Evolutionary conservation across 2,329 filamentous ascomycete species (phyloP).

Genomic region (Neofusicoccum cordaticola): DNA sequence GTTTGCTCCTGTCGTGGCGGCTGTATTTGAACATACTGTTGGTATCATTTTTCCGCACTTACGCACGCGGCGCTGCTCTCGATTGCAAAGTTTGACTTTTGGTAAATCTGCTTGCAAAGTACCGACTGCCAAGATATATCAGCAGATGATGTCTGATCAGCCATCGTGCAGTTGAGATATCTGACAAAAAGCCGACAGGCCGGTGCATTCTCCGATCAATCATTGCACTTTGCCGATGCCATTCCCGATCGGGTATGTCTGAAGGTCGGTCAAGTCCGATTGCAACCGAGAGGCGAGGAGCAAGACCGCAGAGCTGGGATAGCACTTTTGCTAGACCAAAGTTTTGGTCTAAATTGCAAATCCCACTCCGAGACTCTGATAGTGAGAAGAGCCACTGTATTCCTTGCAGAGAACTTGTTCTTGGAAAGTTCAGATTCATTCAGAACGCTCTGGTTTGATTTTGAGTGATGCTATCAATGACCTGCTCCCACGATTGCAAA

Average conservation of each 20-base stretch:
- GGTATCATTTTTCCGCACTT: background rate
- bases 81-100: background rate
- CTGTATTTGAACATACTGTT: background rate
- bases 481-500: conserved; percentile 23
- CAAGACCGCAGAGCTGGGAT: too few species aligned
- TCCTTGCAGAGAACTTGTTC: background rate
- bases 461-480: conserved; percentile 22
- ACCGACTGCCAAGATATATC: background rate
- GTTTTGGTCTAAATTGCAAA: too few species aligned
- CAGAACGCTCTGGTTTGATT: conserved; percentile 17
- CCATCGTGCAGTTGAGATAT: background rate
- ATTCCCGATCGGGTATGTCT: too few species aligned
- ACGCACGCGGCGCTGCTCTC: too few species aligned
- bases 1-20: background rate
- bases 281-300: too few species aligned
- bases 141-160: background rate
- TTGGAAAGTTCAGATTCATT: too few species aligned
- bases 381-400: background rate
- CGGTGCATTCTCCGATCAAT: background rate
- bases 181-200: background rate
- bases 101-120: background rate
- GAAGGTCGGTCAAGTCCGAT: conserved; percentile 49
- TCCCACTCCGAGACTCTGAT: too few species aligned
- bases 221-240: background rate
- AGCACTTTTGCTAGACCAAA: too few species aligned